A percentile compares a stretch with the other conserved stretches of the same genome.
Evolutionary conservation across 2,329 filamentous ascomycete genomes (phyloP).

Genomic region (Cercospora brassicicola): DNA sequence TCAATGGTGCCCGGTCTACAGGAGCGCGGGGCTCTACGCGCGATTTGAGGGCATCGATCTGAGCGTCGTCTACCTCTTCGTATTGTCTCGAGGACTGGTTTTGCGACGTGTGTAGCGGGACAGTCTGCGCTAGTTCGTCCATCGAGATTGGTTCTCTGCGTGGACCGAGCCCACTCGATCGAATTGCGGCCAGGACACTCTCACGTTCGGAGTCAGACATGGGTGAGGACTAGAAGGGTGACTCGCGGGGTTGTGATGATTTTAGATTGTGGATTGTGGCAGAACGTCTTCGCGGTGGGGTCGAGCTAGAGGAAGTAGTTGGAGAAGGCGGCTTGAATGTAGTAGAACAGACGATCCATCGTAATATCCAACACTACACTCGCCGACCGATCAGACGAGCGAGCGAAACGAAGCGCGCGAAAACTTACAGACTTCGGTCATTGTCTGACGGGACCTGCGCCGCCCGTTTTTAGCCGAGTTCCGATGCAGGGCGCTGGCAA

Average conservation of each 20-base stretch:
- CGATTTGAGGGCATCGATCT: conserved; percentile 34
- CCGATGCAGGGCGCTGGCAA: background rate
- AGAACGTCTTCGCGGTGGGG: background rate
- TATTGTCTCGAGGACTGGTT: conserved; percentile 30
- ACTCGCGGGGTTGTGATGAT: background rate
- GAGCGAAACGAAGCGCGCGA: background rate
- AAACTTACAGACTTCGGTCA: conserved; percentile 1
- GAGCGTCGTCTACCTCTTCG: conserved; percentile 50
- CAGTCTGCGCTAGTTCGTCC: conserved; percentile 35
- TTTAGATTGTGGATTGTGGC: background rate
- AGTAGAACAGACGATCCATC: conserved; percentile 42
- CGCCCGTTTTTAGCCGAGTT: background rate
- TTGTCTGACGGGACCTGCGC: background rate
- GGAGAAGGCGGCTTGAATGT: conserved; percentile 38
- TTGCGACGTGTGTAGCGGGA: conserved; percentile 9
- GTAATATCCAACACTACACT: background rate
- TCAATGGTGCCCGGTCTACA: conserved; percentile 54
- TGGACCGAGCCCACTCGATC: conserved; percentile 54
- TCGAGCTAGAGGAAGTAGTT: conserved; percentile 37
- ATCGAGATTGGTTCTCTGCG: conserved; percentile 50
- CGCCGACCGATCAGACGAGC: background rate
- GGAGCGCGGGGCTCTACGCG: conserved; percentile 49
- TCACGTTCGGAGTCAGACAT: conserved; percentile 50
- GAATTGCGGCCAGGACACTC: conserved; percentile 59
- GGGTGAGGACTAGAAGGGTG: background rate